phyloP scores from a whole-genome alignment of 2,329 filamentous ascomycete species.

The Cordyceps farinosa region DNA sequence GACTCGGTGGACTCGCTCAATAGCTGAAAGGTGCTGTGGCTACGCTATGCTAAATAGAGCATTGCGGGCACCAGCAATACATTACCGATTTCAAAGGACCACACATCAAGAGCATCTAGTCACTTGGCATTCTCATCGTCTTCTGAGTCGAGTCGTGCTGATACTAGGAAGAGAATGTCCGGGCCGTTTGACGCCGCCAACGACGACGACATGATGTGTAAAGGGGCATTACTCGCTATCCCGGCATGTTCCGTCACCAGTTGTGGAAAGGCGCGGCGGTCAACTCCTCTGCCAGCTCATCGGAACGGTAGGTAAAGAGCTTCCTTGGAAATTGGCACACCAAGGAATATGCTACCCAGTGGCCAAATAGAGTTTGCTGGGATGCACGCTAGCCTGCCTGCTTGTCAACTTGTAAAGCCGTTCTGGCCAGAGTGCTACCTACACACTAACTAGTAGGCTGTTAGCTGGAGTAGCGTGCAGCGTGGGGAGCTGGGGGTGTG shows the following conservation, averaged over 20 bases:
- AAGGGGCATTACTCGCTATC: background rate
- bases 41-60: background rate
- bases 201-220: too few species aligned
- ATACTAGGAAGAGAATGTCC: background rate
- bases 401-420: background rate
- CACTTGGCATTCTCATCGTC: background rate
- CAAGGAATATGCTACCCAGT: background rate
- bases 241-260: background rate
- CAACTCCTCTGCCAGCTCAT: background rate
- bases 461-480: background rate
- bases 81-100: background rate
- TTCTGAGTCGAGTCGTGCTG: background rate
- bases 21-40: background rate
- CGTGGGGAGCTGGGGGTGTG: slow-evolving; percentile 5
- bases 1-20: background rate
- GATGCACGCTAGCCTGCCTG: background rate
- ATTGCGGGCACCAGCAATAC: background rate
- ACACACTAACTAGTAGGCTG: background rate
- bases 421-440: background rate
- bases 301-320: background rate
- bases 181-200: background rate
- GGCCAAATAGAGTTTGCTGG: slow-evolving; percentile 12
- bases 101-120: too few species aligned
- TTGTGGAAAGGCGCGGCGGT: background rate
- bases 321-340: background rate